Evolutionary conservation across 2,329 filamentous ascomycete species (phyloP).

Genomic region (Coniochaeta prunicola): DNA sequence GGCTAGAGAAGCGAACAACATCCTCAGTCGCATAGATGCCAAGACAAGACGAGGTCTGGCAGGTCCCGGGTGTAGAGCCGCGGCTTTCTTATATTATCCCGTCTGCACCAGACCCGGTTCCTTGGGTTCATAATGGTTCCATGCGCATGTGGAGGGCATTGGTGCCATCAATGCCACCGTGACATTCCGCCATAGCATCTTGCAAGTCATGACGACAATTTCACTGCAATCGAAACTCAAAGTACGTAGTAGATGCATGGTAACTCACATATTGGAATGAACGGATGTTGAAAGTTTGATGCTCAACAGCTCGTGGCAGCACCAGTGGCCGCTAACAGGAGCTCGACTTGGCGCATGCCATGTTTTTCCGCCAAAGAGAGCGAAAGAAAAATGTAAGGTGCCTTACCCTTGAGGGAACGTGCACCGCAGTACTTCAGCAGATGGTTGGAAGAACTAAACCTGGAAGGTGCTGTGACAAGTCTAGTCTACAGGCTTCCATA

Average conservation of each 20-base stretch:
- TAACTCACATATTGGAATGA: too few species aligned
- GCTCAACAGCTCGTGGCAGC: background rate
- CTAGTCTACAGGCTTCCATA: too few species aligned
- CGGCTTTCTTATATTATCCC: background rate
- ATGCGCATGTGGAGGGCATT: background rate
- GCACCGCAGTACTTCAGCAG: background rate
- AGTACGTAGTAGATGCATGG: background rate
- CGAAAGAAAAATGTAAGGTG: background rate
- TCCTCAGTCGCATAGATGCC: background rate
- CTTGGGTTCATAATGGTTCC: background rate
- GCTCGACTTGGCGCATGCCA: conserved; percentile 1
- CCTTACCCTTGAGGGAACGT: too few species aligned
- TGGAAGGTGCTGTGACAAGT: too few species aligned
- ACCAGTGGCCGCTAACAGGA: background rate
- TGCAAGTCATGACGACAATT: background rate
- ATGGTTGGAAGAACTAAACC: too few species aligned
- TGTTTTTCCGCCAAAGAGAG: background rate
- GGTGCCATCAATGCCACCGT: background rate
- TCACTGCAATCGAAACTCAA: background rate
- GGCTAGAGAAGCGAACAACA: background rate
- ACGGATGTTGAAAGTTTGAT: too few species aligned
- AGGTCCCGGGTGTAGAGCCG: background rate
- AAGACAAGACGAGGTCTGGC: background rate
- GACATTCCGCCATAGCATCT: background rate
- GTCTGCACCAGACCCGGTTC: background rate